phyloP scores from a whole-genome alignment of 208 protist species.

The Acanthamoeba lenticulata region DNA sequence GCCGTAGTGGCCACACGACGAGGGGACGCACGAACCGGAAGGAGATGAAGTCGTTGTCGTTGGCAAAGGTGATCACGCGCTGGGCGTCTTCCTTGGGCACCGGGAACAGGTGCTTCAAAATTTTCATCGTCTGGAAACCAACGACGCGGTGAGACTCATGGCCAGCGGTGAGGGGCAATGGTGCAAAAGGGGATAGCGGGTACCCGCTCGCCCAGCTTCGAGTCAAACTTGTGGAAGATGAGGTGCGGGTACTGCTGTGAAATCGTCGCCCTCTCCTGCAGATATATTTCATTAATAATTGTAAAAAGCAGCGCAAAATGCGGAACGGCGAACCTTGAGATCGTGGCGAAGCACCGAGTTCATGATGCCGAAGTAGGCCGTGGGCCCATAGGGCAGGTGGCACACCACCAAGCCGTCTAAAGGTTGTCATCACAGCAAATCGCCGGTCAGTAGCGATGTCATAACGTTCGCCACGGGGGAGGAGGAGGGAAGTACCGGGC shows the following conservation, averaged over 20 bases:
- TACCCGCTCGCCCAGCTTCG: slow-evolving; percentile 95
- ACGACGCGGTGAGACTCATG: not conserved
- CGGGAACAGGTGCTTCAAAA: slow-evolving; percentile 98
- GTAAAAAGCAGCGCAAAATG: not conserved
- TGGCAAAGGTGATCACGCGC: slow-evolving; percentile 98
- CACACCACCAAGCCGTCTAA: slow-evolving; percentile 96
- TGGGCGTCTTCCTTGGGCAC: slow-evolving; percentile 95
- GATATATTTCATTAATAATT: no score
- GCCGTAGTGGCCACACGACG: slow-evolving; percentile 63
- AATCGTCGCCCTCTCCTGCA: slow-evolving; percentile 83
- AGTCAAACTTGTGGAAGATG: slow-evolving; percentile 98
- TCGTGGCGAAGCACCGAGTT: slow-evolving; percentile 98
- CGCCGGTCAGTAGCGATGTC: not conserved
- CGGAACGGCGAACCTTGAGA: slow-evolving; percentile 90
- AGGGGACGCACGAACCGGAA: slow-evolving; percentile 88
- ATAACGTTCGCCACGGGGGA: not conserved
- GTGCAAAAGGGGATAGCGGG: not conserved
- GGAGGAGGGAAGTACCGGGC: slow-evolving; percentile 86
- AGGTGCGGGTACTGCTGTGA: slow-evolving; percentile 98
- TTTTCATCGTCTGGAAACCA: slow-evolving; percentile 79
- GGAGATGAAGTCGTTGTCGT: slow-evolving; percentile 98
- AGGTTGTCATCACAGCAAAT: not conserved
- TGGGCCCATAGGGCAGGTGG: slow-evolving; percentile 99
- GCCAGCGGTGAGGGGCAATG: not conserved
- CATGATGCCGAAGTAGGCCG: slow-evolving; percentile 97